A percentile compares a stretch with the other conserved stretches of the same genome.
These are phyloP conservation scores for Tagetes patula DNA, from an alignment of 129 eudicot species.

Conservation along the genomic window DNA sequence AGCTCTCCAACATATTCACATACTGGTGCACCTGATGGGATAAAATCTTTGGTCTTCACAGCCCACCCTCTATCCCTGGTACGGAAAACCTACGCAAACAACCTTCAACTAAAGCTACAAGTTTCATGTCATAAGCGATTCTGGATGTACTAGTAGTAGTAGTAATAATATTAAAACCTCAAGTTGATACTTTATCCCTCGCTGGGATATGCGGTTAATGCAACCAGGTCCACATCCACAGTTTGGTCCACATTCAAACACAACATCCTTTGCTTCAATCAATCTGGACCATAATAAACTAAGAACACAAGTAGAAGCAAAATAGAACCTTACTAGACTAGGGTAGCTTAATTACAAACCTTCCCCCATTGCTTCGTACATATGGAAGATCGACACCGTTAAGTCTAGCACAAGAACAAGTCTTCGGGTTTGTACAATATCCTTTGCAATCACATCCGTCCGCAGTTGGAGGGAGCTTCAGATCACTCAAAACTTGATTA, in stretches of 20 bases:
- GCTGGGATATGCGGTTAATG: slow-evolving; percentile 46
- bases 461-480: slow-evolving; percentile 43
- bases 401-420: slow-evolving; percentile 49
- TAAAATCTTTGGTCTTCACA: slow-evolving; percentile 44
- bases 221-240: slow-evolving; percentile 51
- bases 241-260: slow-evolving; percentile 50
- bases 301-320: not conserved
- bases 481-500: slow-evolving; percentile 33
- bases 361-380: slow-evolving; percentile 49
- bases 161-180: slow-evolving; percentile 27
- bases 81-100: slow-evolving; percentile 38
- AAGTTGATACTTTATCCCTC: slow-evolving; percentile 38
- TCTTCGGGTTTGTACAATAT: slow-evolving; percentile 40
- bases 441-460: slow-evolving; percentile 49
- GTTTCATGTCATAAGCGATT: not conserved
- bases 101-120: not conserved
- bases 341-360: slow-evolving; percentile 29
- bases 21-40: slow-evolving; percentile 48
- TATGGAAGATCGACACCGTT: slow-evolving; percentile 51
- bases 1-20: slow-evolving; percentile 49
- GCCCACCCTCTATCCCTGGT: slow-evolving; percentile 49
- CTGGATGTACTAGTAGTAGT: not conserved
- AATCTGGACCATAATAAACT: slow-evolving; percentile 28
- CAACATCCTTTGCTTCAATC: slow-evolving; percentile 47
- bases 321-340: not conserved